Base-by-base conservation (phyloP, 1,284 basidiomycete species). In the Ganoderma leucocontextum region DNA sequence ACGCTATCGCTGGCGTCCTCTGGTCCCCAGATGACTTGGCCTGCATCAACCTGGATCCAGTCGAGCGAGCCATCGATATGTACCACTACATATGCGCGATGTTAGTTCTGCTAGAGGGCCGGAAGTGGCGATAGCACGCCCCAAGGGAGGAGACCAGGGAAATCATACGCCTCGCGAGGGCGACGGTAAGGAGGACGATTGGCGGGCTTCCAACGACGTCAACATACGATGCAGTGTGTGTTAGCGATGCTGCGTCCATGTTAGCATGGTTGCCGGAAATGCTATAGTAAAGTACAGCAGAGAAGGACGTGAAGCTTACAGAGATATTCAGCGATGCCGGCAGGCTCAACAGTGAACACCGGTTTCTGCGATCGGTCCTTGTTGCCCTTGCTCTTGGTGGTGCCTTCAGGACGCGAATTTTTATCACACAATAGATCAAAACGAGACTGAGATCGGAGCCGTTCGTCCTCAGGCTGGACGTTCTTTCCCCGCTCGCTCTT, bases 61-160 rank as follows among this genome's bases (percentile, higher is more conserved):
- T 99, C 97, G 69, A 99, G 85, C 0, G 97, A 96, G 1, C 96
- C 93, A 79, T 99, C 97, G 70, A 99, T 98, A 77, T 99, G 97
- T 15, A 99, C 84, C 10, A 99, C 96, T 95, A 70, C 19, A 13
- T 53, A 22, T 25, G 33, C 15, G 38, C 66, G 4, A 53, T 55
- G 41, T 38, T 41, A 63, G 6, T 38, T 7, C 47, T 36, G 12
- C 58, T 2, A 7, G 35, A 19, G 57, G 22, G 36, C 9, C 0
- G 12, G 17, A 44, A 61, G 58, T 15, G 13, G 12, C 4, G 4
- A 25, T 39, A 6, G 12, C 52, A 75, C 84, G 64, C 77, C 95
- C 95, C 88, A 33, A 99, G 85, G 5, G 98, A 97, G 1, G 97
- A 98, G 1, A 99, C 84, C 67, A 99, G 83, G 2, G 96, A 98